Evolutionary conservation across 2,329 filamentous ascomycete species (phyloP).

Genomic region (Pseudogymnoascus verrucosus): DNA sequence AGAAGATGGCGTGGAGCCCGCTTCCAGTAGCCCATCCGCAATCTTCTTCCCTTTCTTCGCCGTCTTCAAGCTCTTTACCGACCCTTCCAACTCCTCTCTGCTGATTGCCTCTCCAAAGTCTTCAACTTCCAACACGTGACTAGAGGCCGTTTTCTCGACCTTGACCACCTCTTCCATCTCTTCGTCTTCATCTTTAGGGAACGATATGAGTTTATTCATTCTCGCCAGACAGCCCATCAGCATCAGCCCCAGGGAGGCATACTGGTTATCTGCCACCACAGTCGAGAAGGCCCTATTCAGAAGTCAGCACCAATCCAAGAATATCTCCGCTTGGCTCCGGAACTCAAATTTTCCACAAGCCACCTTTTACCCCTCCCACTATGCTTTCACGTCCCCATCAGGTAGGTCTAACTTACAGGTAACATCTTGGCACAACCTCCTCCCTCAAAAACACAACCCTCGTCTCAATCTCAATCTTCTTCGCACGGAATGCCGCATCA

Average conservation of each 20-base stretch:
- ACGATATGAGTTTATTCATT: constrained; percentile 38
- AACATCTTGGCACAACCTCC: constrained; percentile 35
- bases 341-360: neutral
- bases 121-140: constrained; percentile 14
- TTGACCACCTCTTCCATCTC: neutral
- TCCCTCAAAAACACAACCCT: constrained; percentile 33
- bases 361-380: neutral
- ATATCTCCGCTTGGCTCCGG: neutral
- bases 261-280: constrained; percentile 63
- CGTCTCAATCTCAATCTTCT: constrained; percentile 25
- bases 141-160: neutral
- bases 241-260: constrained; percentile 62
- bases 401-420: constrained; percentile 33
- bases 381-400: neutral
- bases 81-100: constrained; percentile 18
- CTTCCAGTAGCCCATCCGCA: neutral
- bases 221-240: constrained; percentile 58
- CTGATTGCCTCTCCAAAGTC: constrained; percentile 28
- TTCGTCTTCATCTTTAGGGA: constrained; percentile 16
- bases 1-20: neutral
- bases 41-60: constrained; percentile 5
- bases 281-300: constrained; percentile 53
- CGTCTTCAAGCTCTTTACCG: neutral
- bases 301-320: neutral
- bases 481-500: constrained; percentile 30